Evolutionary conservation across 495 filamentous ascomycete genomes (phyloP), one percentile per base, ranked within the genome.

Genomic region (Filosporella fistucella): DNA sequence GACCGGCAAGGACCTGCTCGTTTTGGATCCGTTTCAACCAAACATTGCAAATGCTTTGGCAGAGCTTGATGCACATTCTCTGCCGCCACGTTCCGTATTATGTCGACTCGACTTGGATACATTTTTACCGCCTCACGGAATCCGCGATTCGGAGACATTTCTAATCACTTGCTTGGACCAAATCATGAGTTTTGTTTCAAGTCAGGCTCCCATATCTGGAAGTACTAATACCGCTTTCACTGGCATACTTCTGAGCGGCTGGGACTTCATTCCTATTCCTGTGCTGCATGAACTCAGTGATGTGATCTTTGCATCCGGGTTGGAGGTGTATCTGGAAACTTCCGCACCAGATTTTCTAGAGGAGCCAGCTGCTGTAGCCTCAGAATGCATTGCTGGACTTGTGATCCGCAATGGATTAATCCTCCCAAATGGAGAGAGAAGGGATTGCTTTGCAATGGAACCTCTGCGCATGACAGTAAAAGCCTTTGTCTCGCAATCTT

Each of bases 401-500:
- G 67, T 74, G 0, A 60, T 74, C 30, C 56, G 62, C 14, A 74
- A 74, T 46, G 67, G 64, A n/a, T 68, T 63, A 32, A 68, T 71
- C 38, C 47, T 68, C 17, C 58, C 62, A 1, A 42, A 61, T 12
- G 70, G 70, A 18, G 59, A 69, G 30, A 69, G 71, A 46, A 62
- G 69, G 1, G 70, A 74, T 42, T 72, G 72, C 38, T 74, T 74
- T 47, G 61, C 68, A 26, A 58, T 70, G 58, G 41, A 49, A 9
- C 55, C 58, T 3, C 42, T 72, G 35, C 66, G 63, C 34, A 36
- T 61, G 12, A 70, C 70, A 0, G 66, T 72, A 11, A 76, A 76
- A 42, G 69, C 74, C 1, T 75, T 78, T 35, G 74, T 76, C 16
- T 74, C 70, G 1, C 71, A 78, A 52, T 54, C 69, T 22, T 74